Evolutionary conservation across 352 stramenopile species (phyloP).

Genomic region (Pythium plurisporium): DNA sequence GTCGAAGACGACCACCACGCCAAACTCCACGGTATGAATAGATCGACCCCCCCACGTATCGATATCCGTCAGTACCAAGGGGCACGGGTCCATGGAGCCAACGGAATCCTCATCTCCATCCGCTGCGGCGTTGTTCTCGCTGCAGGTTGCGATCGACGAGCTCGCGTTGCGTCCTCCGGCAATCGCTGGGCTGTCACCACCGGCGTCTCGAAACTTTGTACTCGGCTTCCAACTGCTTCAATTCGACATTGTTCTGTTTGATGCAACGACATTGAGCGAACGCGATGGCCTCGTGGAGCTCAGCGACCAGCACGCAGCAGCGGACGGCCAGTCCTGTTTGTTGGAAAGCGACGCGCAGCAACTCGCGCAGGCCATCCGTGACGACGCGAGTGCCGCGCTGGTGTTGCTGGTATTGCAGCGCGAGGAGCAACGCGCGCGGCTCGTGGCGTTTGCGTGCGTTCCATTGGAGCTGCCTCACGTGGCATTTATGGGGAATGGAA

Average conservation of each 20-base stretch:
- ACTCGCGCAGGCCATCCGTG: conserved; percentile 2
- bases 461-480: conserved; percentile 12
- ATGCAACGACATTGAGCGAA: background rate
- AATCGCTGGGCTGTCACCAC: background rate
- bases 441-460: conserved; percentile 17
- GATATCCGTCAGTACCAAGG: too few relatives aligned
- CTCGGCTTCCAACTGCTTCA: conserved; percentile 20
- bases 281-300: background rate
- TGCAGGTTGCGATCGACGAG: conserved; percentile 9
- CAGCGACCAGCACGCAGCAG: background rate
- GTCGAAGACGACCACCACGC: too few relatives aligned
- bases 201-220: background rate
- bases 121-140: conserved; percentile 9
- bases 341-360: conserved; percentile 9
- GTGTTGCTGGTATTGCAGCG: conserved; percentile 19
- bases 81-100: background rate
- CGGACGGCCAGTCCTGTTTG: conserved; percentile 16
- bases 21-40: conserved; percentile 4
- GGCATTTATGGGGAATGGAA: background rate
- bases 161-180: background rate
- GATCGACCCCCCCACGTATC: too few relatives aligned
- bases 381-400: conserved; percentile 4
- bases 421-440: conserved; percentile 9
- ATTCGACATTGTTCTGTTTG: conserved; percentile 19
- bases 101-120: background rate